Percentiles rank a stretch among this genome's conserved stretches.
Evolutionary conservation across 306 rosid species (phyloP).

Genomic region (Prunus mume): DNA sequence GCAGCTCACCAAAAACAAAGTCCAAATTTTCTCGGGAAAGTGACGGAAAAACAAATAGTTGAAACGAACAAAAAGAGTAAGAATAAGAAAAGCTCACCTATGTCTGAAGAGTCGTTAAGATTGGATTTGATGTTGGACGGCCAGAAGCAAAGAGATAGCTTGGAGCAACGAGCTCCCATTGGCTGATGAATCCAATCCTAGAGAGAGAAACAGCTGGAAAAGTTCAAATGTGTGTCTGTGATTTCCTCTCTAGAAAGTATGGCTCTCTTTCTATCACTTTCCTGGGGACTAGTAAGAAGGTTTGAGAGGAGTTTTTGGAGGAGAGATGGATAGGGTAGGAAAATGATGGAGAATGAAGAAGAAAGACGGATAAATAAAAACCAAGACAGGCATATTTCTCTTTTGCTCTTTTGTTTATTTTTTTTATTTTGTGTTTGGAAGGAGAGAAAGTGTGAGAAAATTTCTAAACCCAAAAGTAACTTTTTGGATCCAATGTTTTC

Average conservation of each 20-base stretch:
- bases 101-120: slow-evolving; percentile 54
- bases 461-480: not conserved
- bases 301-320: not conserved
- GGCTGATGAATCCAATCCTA: slow-evolving; percentile 30
- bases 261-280: slow-evolving; percentile 18
- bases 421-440: slow-evolving; percentile 32
- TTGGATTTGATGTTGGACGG: slow-evolving; percentile 75
- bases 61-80: not conserved
- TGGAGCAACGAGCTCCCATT: slow-evolving; percentile 99
- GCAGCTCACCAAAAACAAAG: slow-evolving; percentile 17
- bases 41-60: slow-evolving; percentile 9
- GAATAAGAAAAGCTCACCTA: slow-evolving; percentile 38
- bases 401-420: slow-evolving; percentile 6
- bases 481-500: slow-evolving; percentile 52
- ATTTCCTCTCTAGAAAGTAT: not conserved
- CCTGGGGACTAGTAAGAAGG: slow-evolving; percentile 12
- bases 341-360: not conserved
- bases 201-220: slow-evolving; percentile 4
- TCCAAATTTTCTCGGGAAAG: slow-evolving; percentile 19
- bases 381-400: not conserved
- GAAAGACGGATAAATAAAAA: slow-evolving; percentile 10
- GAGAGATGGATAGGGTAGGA: not conserved
- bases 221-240: not conserved
- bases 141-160: slow-evolving; percentile 76
- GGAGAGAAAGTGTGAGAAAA: slow-evolving; percentile 41